Conservation (phyloP, 805 yeast genomes). For the Barnettozyma botsteinii region DNA sequence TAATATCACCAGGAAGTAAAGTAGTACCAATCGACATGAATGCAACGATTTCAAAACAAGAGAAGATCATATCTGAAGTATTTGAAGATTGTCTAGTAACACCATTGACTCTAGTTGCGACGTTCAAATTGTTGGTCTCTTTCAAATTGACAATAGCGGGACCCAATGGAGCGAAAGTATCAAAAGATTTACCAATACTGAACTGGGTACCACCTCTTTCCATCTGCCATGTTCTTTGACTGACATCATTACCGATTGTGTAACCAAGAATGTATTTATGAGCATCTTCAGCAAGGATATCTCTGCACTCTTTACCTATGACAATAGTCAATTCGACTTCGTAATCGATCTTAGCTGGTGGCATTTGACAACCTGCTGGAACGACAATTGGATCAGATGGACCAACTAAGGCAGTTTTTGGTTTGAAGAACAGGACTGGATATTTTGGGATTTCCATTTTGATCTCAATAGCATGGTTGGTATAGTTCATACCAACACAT, state of each 20-base stretch:
- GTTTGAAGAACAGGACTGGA: constrained; percentile 49
- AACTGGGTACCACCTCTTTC: constrained; percentile 50
- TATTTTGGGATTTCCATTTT: constrained; percentile 37
- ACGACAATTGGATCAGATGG: constrained; percentile 39
- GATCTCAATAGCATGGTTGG: constrained; percentile 37
- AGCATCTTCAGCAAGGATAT: constrained; percentile 39
- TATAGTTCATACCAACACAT: constrained; percentile 48
- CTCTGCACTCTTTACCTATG: constrained; percentile 43
- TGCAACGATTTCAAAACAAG: constrained; percentile 37
- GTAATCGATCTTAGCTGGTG: constrained; percentile 37
- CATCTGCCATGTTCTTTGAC: constrained; percentile 53
- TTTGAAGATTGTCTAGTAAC: constrained; percentile 39
- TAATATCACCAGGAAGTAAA: constrained; percentile 46
- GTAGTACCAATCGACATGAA: constrained; percentile 48
- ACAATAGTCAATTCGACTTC: constrained; percentile 51
- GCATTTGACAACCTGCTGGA: constrained; percentile 33
- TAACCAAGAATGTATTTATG: constrained; percentile 45
- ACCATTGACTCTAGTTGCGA: constrained; percentile 42
- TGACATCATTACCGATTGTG: constrained; percentile 49
- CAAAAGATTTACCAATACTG: constrained; percentile 47
- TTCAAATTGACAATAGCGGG: constrained; percentile 38
- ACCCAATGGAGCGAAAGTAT: constrained; percentile 53
- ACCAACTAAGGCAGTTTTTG: constrained; percentile 39
- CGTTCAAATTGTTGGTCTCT: constrained; percentile 29
- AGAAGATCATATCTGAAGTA: constrained; percentile 45